Evolutionary conservation across 805 yeast genomes (phyloP).

Genomic region (Candida namnaoensis): DNA sequence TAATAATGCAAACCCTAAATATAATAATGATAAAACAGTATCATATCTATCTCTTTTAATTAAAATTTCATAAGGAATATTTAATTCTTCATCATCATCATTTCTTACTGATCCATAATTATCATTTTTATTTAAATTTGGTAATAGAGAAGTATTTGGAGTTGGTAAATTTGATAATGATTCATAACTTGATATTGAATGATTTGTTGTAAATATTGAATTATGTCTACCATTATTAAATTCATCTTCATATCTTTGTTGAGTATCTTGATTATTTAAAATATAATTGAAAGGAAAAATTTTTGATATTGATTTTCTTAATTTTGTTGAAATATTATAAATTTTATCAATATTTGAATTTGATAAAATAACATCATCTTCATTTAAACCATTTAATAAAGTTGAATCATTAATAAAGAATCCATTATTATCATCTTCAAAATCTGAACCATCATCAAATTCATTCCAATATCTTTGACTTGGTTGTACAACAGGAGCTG

Average conservation of each 20-base stretch:
- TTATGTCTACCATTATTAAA: not conserved
- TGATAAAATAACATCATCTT: constrained; percentile 12
- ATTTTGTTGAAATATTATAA: constrained; percentile 9
- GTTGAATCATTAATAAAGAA: constrained; percentile 19
- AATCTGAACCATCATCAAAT: constrained; percentile 55
- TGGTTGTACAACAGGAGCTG: constrained; percentile 9
- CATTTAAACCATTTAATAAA: constrained; percentile 7
- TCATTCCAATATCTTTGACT: constrained; percentile 53
- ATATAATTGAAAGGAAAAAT: not conserved
- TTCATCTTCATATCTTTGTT: not conserved
- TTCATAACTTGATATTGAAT: too few species aligned
- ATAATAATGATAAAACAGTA: constrained; percentile 33
- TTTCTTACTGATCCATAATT: too few species aligned
- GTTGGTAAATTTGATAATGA: too few species aligned
- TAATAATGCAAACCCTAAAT: constrained; percentile 27
- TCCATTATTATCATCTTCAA: constrained; percentile 26
- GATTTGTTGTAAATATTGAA: not conserved
- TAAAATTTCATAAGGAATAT: not conserved
- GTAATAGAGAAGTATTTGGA: not conserved
- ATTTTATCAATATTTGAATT: constrained; percentile 19
- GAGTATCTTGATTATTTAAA: too few species aligned
- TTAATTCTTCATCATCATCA: constrained; percentile 2
- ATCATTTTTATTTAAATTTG: not conserved
- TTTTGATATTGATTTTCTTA: constrained; percentile 5
- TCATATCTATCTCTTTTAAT: constrained; percentile 24